phyloP scores from a whole-genome alignment of 148 eudicot species.

The Rhododendron griersonianum region DNA sequence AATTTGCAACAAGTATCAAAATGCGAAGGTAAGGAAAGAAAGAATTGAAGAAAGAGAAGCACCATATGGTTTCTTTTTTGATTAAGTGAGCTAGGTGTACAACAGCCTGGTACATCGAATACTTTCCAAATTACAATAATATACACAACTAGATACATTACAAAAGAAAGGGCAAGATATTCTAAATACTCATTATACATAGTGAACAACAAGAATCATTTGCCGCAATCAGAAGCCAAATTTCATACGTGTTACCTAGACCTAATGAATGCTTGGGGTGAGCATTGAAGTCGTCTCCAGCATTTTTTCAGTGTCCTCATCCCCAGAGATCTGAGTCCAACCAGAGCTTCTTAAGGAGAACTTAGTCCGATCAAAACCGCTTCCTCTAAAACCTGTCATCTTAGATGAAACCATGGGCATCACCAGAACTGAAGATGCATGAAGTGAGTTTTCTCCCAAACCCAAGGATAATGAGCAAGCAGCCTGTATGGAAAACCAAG shows the following conservation, averaged over 20 bases:
- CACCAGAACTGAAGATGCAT: constrained; percentile 82
- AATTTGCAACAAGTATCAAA: neutral
- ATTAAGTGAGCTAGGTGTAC: neutral
- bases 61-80: neutral
- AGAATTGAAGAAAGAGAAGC: constrained; percentile 5
- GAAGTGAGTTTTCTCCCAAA: constrained; percentile 75
- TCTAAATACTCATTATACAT: neutral
- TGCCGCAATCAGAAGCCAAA: neutral
- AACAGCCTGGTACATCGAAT: neutral
- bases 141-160: neutral
- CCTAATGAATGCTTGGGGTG: constrained; percentile 29
- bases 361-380: constrained; percentile 47
- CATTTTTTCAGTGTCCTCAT: constrained; percentile 46
- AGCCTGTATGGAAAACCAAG: constrained; percentile 37
- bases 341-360: constrained; percentile 53
- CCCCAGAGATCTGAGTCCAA: constrained; percentile 64
- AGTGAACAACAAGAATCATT: neutral
- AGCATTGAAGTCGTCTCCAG: constrained; percentile 48
- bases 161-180: neutral
- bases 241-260: constrained; percentile 4
- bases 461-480: constrained; percentile 72
- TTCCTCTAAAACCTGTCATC: constrained; percentile 83
- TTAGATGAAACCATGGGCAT: constrained; percentile 99
- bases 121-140: neutral
- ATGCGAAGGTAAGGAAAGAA: neutral